phyloP scores from a whole-genome alignment of 129 eudicot species.

The Solidago caesia region DNA sequence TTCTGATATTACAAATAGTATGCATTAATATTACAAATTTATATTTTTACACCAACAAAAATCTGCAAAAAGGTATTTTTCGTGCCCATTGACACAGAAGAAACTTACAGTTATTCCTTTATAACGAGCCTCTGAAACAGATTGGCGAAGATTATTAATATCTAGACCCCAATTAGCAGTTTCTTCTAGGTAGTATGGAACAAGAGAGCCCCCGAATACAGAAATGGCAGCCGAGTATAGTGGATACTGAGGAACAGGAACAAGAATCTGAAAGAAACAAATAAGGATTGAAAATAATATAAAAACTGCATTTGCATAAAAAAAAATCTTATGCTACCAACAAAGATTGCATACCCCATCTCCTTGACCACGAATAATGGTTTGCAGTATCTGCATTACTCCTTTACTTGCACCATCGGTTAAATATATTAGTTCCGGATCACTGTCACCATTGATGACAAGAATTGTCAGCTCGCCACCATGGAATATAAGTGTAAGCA shows the following conservation, averaged over 20 bases:
- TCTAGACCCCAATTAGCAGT: slow-evolving; percentile 98
- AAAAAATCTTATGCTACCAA: neutral
- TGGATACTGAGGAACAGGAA: slow-evolving; percentile 98
- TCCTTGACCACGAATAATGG: slow-evolving; percentile 62
- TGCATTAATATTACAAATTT: neutral
- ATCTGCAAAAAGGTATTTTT: neutral
- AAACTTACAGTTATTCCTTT: slow-evolving; percentile 78
- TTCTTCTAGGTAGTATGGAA: slow-evolving; percentile 94
- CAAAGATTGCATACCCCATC: slow-evolving; percentile 65
- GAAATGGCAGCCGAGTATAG: slow-evolving; percentile 92
- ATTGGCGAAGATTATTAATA: slow-evolving; percentile 67
- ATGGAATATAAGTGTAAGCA: neutral
- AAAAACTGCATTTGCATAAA: neutral
- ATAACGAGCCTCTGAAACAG: slow-evolving; percentile 69
- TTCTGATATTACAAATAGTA: neutral
- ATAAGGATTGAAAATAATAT: neutral
- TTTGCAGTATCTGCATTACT: slow-evolving; percentile 84
- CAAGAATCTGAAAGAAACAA: slow-evolving; percentile 55
- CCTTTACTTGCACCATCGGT: slow-evolving; percentile 99
- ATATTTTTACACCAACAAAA: neutral
- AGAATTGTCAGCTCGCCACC: neutral
- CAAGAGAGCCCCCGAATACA: slow-evolving; percentile 84
- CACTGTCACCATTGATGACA: slow-evolving; percentile 48
- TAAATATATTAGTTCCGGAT: slow-evolving; percentile 90
- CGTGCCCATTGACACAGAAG: neutral